Evolutionary conservation across 2,329 filamentous ascomycete genomes (phyloP).

Genomic region (Monilinia aucupariae): DNA sequence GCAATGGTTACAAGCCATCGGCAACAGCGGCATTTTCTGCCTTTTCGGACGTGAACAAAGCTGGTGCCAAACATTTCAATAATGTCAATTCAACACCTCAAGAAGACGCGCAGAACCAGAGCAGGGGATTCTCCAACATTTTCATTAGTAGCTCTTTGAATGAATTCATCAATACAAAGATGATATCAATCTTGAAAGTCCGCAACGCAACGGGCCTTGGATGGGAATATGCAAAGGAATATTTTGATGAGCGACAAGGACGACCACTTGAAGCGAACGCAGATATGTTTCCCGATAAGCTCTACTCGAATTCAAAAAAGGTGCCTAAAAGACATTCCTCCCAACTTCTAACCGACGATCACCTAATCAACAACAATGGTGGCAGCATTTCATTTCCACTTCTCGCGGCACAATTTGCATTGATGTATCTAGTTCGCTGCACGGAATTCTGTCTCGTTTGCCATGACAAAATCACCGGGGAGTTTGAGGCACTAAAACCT

Average conservation of each 20-base stretch:
- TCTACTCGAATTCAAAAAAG: constrained; percentile 14
- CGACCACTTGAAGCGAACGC: constrained; percentile 21
- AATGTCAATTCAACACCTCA: background rate
- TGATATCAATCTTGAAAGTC: constrained; percentile 57
- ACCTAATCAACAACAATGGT: constrained; percentile 29
- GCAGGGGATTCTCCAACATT: constrained; percentile 45
- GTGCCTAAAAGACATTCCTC: constrained; percentile 20
- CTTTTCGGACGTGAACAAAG: constrained; percentile 32
- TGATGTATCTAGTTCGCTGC: constrained; percentile 73
- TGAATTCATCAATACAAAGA: constrained; percentile 59
- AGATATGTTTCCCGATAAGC: constrained; percentile 15
- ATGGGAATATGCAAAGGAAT: constrained; percentile 60
- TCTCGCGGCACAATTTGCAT: constrained; percentile 65
- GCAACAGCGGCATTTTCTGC: constrained; percentile 37
- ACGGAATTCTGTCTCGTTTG: constrained; percentile 86
- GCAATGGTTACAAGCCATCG: constrained; percentile 67
- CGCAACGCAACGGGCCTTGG: constrained; percentile 47
- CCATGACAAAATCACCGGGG: constrained; percentile 59
- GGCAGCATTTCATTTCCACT: constrained; percentile 47
- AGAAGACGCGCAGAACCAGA: background rate
- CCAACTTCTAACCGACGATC: constrained; percentile 32
- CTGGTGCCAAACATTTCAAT: constrained; percentile 19
- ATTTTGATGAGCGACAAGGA: constrained; percentile 29
- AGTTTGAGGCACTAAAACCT: constrained; percentile 67
- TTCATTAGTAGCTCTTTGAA: constrained; percentile 71